A percentile compares a stretch with the other conserved stretches of the same genome.
These are phyloP conservation scores for Backusella tarrabulga DNA, from an alignment of 192 early-diverging fungal species.

Conservation along the genomic window DNA sequence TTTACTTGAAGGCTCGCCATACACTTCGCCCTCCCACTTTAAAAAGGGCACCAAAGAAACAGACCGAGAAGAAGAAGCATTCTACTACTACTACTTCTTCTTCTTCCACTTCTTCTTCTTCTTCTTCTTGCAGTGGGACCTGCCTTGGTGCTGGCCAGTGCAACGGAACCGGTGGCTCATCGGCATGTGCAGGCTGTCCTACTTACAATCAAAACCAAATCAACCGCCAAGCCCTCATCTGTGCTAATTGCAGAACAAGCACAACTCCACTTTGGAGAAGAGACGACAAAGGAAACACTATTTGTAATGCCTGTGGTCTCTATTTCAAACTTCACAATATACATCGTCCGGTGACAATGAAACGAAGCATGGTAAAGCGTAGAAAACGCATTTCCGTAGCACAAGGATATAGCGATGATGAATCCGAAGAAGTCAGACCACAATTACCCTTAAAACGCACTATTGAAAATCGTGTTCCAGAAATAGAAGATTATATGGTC, in stretches of 20 bases:
- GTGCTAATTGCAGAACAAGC: constrained; percentile 76
- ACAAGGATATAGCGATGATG: constrained; percentile 19
- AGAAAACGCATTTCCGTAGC: constrained; percentile 56
- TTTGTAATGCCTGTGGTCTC: constrained; percentile 87
- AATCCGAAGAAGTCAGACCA: constrained; percentile 8
- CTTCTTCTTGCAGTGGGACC: constrained; percentile 47
- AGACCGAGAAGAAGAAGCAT: constrained; percentile 22
- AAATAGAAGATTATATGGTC: constrained; percentile 11
- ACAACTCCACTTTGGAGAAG: constrained; percentile 82
- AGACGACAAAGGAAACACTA: constrained; percentile 68
- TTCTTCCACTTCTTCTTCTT: not conserved
- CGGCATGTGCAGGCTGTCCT: constrained; percentile 73
- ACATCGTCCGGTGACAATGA: constrained; percentile 82
- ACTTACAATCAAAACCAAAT: constrained; percentile 71
- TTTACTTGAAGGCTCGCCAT: constrained; percentile 56
- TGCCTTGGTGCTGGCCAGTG: constrained; percentile 79
- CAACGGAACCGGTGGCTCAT: constrained; percentile 68
- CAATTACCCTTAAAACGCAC: not conserved
- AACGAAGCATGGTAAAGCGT: constrained; percentile 71
- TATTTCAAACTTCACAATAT: constrained; percentile 86
- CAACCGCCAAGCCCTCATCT: constrained; percentile 54
- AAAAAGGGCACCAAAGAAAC: constrained; percentile 42
- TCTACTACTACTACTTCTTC: not conserved
- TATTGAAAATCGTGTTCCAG: not conserved
- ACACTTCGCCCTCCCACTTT: constrained; percentile 49